These are phyloP conservation scores for Leishmania amazonensis DNA, from an alignment of 208 protist species.

Conservation along the genomic window DNA sequence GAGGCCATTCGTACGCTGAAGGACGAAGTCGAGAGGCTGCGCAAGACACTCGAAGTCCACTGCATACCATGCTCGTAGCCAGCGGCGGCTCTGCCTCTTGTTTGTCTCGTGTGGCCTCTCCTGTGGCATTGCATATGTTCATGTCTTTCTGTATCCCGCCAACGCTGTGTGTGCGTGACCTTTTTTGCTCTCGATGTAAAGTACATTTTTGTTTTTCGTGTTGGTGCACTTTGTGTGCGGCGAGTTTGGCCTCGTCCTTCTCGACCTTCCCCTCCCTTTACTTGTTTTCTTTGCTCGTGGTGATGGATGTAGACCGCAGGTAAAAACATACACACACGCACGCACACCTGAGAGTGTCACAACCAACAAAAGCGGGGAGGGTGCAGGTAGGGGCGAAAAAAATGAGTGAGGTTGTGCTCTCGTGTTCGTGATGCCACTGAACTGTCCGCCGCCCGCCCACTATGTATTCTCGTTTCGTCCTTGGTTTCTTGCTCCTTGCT, in stretches of 20 bases:
- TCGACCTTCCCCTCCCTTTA: not conserved
- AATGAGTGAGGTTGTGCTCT: not conserved
- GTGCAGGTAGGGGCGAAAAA: not conserved
- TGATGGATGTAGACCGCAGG: not conserved
- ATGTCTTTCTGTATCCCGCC: not conserved
- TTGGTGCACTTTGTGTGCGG: not conserved
- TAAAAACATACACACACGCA: not conserved
- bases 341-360: not conserved
- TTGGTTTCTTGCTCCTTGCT: constrained; percentile 1
- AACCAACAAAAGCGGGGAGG: not conserved
- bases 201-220: constrained; percentile 8
- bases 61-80: constrained; percentile 38
- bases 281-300: not conserved
- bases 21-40: constrained; percentile 61
- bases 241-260: not conserved
- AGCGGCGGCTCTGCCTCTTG: not conserved
- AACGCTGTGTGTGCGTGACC: not conserved
- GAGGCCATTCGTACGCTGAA: constrained; percentile 48
- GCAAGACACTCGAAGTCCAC: constrained; percentile 80
- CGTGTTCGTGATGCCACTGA: not conserved
- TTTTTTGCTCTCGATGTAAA: not conserved
- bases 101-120: not conserved
- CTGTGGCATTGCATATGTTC: not conserved
- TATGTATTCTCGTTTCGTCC: not conserved
- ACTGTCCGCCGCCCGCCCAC: too few species aligned